These are phyloP conservation scores for Rubia balearica DNA, from an alignment of 305 asterid species.

Conservation along the genomic window DNA sequence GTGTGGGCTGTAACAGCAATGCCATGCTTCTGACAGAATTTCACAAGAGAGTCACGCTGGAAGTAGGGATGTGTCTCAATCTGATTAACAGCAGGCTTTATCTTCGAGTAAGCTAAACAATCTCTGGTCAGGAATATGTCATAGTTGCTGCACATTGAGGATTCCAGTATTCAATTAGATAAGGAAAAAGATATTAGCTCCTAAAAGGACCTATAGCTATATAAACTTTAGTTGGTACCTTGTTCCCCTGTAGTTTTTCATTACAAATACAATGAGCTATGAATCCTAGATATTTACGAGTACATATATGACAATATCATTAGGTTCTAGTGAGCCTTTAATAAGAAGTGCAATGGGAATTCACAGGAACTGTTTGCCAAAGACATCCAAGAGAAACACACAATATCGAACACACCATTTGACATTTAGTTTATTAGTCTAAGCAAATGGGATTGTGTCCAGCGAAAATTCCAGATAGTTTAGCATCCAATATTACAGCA, in stretches of 20 bases:
- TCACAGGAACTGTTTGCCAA: not conserved
- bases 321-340: not conserved
- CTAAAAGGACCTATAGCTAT: not conserved
- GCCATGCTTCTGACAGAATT: constrained; percentile 66
- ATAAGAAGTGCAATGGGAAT: not conserved
- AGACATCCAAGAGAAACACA: not conserved
- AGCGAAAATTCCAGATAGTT: not conserved
- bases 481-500: not conserved
- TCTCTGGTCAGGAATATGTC: constrained; percentile 60
- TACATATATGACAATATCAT: not conserved
- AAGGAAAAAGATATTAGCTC: not conserved
- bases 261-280: not conserved
- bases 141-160: constrained; percentile 49
- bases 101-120: constrained; percentile 55
- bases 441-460: not conserved
- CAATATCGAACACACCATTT: not conserved
- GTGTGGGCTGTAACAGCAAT: constrained; percentile 66
- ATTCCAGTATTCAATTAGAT: not conserved
- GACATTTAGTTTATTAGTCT: not conserved
- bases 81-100: constrained; percentile 70
- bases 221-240: not conserved
- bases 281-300: not conserved
- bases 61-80: constrained; percentile 71
- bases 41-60: constrained; percentile 64
- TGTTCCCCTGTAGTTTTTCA: not conserved